These are phyloP conservation scores for Acacia confusa DNA, from an alignment of 306 rosid genomes.

Conservation along the genomic window DNA sequence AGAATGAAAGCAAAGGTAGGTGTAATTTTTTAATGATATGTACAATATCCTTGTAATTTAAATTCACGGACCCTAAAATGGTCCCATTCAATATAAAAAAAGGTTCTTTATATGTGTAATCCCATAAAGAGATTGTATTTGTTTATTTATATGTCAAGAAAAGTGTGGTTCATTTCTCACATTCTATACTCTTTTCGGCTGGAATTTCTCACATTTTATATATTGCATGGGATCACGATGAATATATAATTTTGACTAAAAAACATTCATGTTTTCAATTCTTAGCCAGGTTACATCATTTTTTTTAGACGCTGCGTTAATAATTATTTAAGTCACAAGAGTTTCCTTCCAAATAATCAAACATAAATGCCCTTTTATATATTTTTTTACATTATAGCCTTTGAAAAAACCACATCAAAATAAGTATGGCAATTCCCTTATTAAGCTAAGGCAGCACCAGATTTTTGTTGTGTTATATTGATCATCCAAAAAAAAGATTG, in stretches of 20 bases:
- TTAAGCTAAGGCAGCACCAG: not conserved
- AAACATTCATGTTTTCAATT: not conserved
- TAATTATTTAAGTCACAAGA: not conserved
- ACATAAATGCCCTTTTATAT: too few species aligned
- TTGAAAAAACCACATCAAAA: not conserved
- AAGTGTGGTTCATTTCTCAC: not conserved
- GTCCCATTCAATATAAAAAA: not conserved
- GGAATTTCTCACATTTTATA: not conserved
- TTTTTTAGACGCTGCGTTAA: not conserved
- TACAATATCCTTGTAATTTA: not conserved
- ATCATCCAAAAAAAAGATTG: not conserved
- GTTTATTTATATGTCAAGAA: not conserved
- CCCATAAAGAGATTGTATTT: not conserved
- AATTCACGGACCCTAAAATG: too few species aligned
- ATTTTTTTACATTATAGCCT: not conserved
- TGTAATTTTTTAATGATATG: not conserved
- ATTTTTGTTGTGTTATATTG: too few species aligned
- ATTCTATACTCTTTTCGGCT: not conserved
- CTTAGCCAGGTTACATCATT: not conserved
- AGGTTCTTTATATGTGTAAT: not conserved
- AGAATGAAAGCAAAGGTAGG: not conserved
- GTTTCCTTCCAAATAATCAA: not conserved
- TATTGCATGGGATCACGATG: not conserved
- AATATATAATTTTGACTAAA: too few species aligned
- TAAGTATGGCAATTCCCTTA: not conserved